phyloP scores from a whole-genome alignment of 768 basidiomycete species.

The Astraeus odoratus region DNA sequence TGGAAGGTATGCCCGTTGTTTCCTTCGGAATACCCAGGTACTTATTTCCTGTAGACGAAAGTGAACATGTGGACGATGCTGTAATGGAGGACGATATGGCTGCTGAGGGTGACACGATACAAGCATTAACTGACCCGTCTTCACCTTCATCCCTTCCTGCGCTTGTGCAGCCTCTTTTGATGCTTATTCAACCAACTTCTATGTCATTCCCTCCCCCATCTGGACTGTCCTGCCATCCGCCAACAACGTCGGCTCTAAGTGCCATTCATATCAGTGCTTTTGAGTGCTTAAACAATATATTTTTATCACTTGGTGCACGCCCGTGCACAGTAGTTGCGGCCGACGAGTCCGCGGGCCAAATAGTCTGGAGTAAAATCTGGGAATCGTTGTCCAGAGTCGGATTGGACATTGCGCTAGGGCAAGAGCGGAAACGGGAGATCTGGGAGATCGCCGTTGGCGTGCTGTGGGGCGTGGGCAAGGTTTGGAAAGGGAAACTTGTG shows the following conservation, averaged over 20 bases:
- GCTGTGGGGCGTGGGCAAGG: conserved; percentile 78
- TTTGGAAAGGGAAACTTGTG: conserved; percentile 68
- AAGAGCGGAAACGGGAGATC: conserved; percentile 65
- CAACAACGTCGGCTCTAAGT: conserved; percentile 79
- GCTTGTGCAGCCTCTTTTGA: conserved; percentile 61
- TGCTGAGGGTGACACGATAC: conserved; percentile 14
- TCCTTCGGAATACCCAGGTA: conserved; percentile 23
- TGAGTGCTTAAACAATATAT: conserved; percentile 87
- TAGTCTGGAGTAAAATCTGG: conserved; percentile 67
- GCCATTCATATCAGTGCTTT: conserved; percentile 80
- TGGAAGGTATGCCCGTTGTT: conserved; percentile 30
- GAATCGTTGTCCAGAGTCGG: conserved; percentile 51
- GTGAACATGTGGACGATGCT: conserved; percentile 33
- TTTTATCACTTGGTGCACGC: conserved; percentile 60
- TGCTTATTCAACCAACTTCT: conserved; percentile 64
- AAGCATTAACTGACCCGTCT: conserved; percentile 24
- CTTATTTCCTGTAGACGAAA: conserved; percentile 36
- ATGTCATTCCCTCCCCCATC: conserved; percentile 78
- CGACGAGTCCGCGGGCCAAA: conserved; percentile 42
- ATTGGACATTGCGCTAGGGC: conserved; percentile 50
- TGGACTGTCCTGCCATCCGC: conserved; percentile 70
- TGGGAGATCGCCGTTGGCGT: conserved; percentile 80
- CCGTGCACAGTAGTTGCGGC: conserved; percentile 34
- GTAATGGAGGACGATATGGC: conserved; percentile 19
- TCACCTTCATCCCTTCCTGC: conserved; percentile 39